Evolutionary conservation across 176 grass and related monocot species (phyloP), one percentile per base, ranked within the genome.

Genomic region (Carex kokanica): DNA sequence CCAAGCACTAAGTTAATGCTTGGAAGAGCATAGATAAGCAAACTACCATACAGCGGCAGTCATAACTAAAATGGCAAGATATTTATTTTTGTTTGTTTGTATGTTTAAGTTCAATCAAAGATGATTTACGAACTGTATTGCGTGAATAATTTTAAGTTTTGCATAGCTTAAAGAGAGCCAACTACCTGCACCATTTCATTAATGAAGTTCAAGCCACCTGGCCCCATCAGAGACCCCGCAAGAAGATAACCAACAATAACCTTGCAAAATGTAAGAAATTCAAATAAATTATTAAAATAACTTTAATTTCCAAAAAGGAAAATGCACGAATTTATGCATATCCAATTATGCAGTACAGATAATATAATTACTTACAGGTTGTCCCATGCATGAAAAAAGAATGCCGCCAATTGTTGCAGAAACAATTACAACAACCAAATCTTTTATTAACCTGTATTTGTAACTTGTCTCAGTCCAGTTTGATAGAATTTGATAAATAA

Each of bases 241-340:
- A 98, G 95, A 85, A 98, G 91, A 87, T 98, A 98, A 66, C 95
- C 95, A 88, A 98, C 95, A 81, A 98, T 98, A 81, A 98, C 95
- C 95, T 98, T 82, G 36, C 49, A 78, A 78, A 32, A 17, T 77
- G 43, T 78, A 78, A 56, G 51, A 78, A 70, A 70, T 43, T 70
- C 12, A 29, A 78, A 56, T 18, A 31, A 74, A 78, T 55, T 24
- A 78, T 3, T 56, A 78, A 56, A 55, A 56, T 16, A 78, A 9
- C 52, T 77, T 77, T 0, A 53, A 21, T 32, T 8, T 56, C 31
- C 15, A 78, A 18, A 21, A 23, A 64, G 40, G 60, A 83, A 57
- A 34, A 73, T 52, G 24, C 51, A 54, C 32, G 2, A 32, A 55
- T 74, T 51, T 73, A 51, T 52, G 45, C 45, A 25, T 25, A 74